Percentiles rank a stretch among this genome's conserved stretches.
These are phyloP conservation scores for Streptanthus diversifolius DNA, from an alignment of 345 rosid genomes.

Conservation along the genomic window DNA sequence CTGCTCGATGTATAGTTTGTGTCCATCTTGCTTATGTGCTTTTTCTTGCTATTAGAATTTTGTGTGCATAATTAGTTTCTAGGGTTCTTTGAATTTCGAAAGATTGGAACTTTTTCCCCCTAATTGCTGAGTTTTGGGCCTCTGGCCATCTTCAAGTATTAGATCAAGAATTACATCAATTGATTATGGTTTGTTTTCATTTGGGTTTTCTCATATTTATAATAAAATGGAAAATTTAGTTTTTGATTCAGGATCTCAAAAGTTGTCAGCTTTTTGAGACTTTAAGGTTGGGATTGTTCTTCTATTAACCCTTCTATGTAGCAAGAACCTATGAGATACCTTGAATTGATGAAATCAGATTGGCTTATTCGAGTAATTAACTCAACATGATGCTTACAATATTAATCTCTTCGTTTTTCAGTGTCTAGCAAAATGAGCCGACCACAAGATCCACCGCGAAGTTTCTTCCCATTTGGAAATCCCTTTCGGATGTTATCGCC, in stretches of 20 bases:
- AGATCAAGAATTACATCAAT: background rate
- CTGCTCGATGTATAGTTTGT: constrained; percentile 9
- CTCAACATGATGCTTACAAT: background rate
- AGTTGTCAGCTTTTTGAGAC: constrained; percentile 23
- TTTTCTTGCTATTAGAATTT: background rate
- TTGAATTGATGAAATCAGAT: background rate
- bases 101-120: background rate
- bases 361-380: background rate
- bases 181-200: constrained; percentile 4
- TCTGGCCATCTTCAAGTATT: background rate
- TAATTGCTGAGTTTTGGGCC: background rate
- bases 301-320: background rate
- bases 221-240: background rate
- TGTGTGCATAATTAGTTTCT: background rate
- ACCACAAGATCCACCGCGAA: constrained; percentile 71
- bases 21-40: background rate
- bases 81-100: background rate
- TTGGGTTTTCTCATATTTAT: background rate
- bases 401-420: background rate
- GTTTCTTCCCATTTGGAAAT: constrained; percentile 78
- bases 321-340: background rate
- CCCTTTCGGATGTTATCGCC: constrained; percentile 77
- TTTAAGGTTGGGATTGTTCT: background rate
- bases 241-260: constrained; percentile 3
- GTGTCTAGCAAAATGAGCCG: constrained; percentile 54